These are phyloP conservation scores for Fusarium lateritium DNA, from an alignment of 2,329 filamentous ascomycete species.

Conservation along the genomic window DNA sequence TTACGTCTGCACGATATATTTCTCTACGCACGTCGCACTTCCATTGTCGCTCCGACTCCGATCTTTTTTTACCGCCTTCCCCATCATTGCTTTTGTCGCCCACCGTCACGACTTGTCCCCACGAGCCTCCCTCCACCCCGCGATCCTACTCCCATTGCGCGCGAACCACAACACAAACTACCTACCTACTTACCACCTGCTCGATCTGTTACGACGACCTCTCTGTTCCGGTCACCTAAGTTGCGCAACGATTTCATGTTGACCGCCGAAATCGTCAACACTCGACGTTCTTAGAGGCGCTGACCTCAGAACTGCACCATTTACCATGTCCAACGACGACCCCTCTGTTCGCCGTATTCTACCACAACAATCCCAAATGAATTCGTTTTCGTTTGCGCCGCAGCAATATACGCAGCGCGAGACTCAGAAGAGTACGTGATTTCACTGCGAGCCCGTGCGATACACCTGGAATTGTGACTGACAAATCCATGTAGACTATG, in stretches of 20 bases:
- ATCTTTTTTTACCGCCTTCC: conserved; percentile 21
- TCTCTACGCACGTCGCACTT: conserved; percentile 5
- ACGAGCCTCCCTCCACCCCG: conserved; percentile 43
- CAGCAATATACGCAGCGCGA: conserved; percentile 71
- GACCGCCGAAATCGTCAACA: conserved; percentile 32
- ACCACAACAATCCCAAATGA: conserved; percentile 74
- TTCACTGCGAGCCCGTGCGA: conserved; percentile 22
- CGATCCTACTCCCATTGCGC: conserved; percentile 36
- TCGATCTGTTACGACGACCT: conserved; percentile 22
- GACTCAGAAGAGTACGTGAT: conserved; percentile 85
- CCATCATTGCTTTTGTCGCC: conserved; percentile 42
- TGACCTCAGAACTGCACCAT: conserved; percentile 43
- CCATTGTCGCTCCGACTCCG: conserved; percentile 19
- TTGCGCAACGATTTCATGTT: conserved; percentile 52
- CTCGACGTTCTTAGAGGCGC: conserved; percentile 44
- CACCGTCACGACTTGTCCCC: conserved; percentile 35
- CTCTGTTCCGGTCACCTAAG: conserved; percentile 19
- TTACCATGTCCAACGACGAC: conserved; percentile 72
- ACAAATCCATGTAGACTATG: conserved; percentile 79
- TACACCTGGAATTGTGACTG: conserved; percentile 21
- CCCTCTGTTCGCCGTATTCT: conserved; percentile 72
- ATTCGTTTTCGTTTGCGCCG: conserved; percentile 82
- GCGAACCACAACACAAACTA: conserved; percentile 23
- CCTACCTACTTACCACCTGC: conserved; percentile 10
- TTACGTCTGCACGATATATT: conserved; percentile 25